Evolutionary conservation across 2,329 filamentous ascomycete genomes (phyloP).

Genomic region (Alternaria burnsii): DNA sequence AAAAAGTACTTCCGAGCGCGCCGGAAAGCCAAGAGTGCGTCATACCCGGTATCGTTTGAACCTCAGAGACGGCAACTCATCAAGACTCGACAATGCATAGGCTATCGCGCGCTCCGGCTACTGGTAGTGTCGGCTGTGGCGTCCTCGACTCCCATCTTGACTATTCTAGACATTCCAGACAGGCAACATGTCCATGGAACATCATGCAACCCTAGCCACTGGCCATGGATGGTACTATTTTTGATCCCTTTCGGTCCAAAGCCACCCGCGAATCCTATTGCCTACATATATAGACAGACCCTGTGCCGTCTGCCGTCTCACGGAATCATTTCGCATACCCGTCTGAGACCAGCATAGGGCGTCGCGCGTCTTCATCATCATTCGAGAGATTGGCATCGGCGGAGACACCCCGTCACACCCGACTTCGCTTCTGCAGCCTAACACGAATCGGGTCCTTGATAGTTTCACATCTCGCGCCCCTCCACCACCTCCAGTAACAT

Average conservation of each 20-base stretch:
- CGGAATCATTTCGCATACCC: conserved; percentile 21
- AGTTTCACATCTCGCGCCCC: conserved; percentile 43
- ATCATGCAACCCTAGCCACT: conserved; percentile 16
- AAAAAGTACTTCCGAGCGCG: conserved; percentile 8
- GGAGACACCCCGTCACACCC: conserved; percentile 28
- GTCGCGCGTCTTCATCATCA: conserved; percentile 12
- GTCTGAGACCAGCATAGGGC: conserved; percentile 16
- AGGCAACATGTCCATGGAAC: conserved; percentile 15
- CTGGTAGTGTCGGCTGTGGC: conserved; percentile 3
- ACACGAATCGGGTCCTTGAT: conserved; percentile 47
- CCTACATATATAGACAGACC: conserved; percentile 31
- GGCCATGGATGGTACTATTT: conserved; percentile 38
- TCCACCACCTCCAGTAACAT: conserved; percentile 34
- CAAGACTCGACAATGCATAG: not conserved
- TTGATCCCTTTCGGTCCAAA: conserved; percentile 21
- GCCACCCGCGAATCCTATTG: conserved; percentile 12
- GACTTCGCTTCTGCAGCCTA: conserved; percentile 39
- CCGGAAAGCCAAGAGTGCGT: conserved; percentile 20
- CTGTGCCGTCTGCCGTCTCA: conserved; percentile 20
- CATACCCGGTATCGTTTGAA: not conserved
- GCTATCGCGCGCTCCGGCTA: conserved; percentile 13
- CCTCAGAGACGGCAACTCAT: not conserved
- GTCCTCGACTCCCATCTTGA: conserved; percentile 24
- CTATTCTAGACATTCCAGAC: conserved; percentile 26
- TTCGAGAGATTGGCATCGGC: conserved; percentile 31